Evolutionary conservation across 495 filamentous ascomycete species (phyloP), one percentile per base, ranked within the genome.

Genomic region (Aspergillus panamensis): DNA sequence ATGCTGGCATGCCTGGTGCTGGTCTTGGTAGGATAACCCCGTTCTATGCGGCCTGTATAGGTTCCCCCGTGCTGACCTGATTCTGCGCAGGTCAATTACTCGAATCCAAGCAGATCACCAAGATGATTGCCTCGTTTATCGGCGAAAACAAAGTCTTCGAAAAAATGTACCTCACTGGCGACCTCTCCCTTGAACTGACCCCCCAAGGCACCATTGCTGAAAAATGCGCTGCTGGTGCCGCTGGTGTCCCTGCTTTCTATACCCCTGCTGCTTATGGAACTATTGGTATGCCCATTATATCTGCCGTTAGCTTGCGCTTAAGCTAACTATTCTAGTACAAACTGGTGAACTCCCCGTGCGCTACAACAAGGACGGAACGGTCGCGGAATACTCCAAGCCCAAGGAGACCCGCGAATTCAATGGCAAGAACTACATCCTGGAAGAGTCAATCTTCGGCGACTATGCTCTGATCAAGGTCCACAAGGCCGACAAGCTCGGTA

Each of bases 71-170:
- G 25, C 25, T 25, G 6, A 40, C n/a, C 42, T 45, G 19, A 20
- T n/a, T n/a, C 42, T 45, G 6, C 29, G 13, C 40, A 66, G 70
- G 71, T 31, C 82, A 90, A 68, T 78, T 96, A 39, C 80, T 93
- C 31, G 85, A 86, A 66, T 79, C 84, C 9, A 86, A 85, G 64
- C 91, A 95, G 75, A 86, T 96, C 65, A 84, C 78, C 61, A 94
- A 93, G 73, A 91, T 95, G 86, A 87, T 95, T 65, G 87, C 89
- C 7, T 88, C 84, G 53, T 95, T 92, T 65, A 89, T 95, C 54
- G 91, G 91, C 72, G 88, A 92, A 73, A 95, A 96, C 73, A 93
- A 92, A 76, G 86, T 85, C 29, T 91, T 95, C 56, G 91, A 95
- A 77, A 77, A 80, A 53, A 88, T 90, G 83, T 95, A 94, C 72